Evolutionary conservation across 163 green algal species (phyloP).

Genomic region (Prototheca stagnorum): DNA sequence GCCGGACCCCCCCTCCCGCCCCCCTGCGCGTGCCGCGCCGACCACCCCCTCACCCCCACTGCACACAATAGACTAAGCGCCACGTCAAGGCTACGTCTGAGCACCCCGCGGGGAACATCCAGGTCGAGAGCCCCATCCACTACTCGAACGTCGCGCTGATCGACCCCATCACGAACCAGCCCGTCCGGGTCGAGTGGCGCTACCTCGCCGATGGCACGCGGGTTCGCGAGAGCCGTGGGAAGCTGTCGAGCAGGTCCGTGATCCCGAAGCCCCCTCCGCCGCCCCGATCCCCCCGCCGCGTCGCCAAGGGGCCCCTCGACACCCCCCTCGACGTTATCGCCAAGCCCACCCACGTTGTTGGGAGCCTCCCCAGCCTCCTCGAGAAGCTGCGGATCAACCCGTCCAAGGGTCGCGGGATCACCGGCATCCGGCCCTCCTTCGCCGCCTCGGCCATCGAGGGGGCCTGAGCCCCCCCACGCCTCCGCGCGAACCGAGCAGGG

Average conservation of each 20-base stretch:
- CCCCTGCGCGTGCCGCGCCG: too few relatives aligned
- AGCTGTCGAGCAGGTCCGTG: slow-evolving; percentile 14
- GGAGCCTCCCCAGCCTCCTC: slow-evolving; percentile 17
- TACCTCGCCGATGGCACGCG: slow-evolving; percentile 35
- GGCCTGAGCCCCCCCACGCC: too few relatives aligned
- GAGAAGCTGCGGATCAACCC: too few relatives aligned
- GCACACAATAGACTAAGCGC: slow-evolving; percentile 37
- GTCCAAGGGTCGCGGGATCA: too few relatives aligned
- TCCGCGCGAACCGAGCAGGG: too few relatives aligned
- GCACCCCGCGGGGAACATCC: slow-evolving; percentile 25
- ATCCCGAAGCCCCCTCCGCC: slow-evolving; percentile 22
- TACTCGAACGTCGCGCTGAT: slow-evolving; percentile 57
- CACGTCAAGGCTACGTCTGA: slow-evolving; percentile 28
- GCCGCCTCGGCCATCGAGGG: too few relatives aligned
- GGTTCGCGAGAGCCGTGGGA: slow-evolving; percentile 5
- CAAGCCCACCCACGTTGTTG: slow-evolving; percentile 10
- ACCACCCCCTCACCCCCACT: too few relatives aligned
- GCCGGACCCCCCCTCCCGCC: too few relatives aligned
- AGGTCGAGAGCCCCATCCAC: slow-evolving; percentile 36
- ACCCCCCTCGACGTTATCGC: slow-evolving; percentile 2
- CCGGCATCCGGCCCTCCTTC: too few relatives aligned
- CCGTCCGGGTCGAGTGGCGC: slow-evolving; percentile 24
- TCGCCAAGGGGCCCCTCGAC: slow-evolving; percentile 9
- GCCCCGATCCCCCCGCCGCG: slow-evolving; percentile 1
- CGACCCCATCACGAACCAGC: slow-evolving; percentile 37